Base-by-base conservation (phyloP, 441 rosid genomes). In the Syzygium syzygioides region DNA sequence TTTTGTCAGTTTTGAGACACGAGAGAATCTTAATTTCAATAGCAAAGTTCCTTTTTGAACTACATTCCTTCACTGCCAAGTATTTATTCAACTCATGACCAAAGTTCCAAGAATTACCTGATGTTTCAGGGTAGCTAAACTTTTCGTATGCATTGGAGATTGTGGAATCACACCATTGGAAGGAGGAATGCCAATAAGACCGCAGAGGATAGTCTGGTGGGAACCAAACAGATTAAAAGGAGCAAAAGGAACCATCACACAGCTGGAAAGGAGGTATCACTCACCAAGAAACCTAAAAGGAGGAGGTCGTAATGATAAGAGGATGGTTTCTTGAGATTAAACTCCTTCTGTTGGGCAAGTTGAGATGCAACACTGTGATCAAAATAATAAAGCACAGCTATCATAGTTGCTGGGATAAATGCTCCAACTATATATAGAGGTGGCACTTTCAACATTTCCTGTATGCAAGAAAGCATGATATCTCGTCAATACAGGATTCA, bases 361-460 rank as follows among this genome's bases (percentile, higher is more conserved):
- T 96, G 98, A 87, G 98, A 96, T 48, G 98, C 98, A 85, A 96
- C 96, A 86, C 98, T 96, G 93, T 96, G 98, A 91, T 96, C 98
- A 86, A 96, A 96, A 94, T 95, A 95, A 93, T 95, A 95, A 85
- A 95, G 95, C 86, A 95, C 98, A 2, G 98, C 97, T 91, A 94
- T 96, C 98, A 96, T 96, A 76, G 98, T 96, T 88, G 98, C 98
- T 45, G 98, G 98, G 92, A 96, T 93, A 90, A 96, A 93, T 86
- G 98, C 96, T 90, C 97, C 98, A 86, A 95, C 92, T 85, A 96
- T 96, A 87, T 96, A 96, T 45, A 96, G 90, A 56, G 94, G 94
- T 54, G 98, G 96, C 90, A 96, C 98, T 89, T 91, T 56, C 91
- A 92, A 55, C 98, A 96, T 96, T 92, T 96, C 96, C 98, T 96